A percentile compares a stretch with the other conserved stretches of the same genome.
phyloP scores from a whole-genome alignment of 164 flowering plant genomes.

The Vitis vinifera region ASM3070453v1 NC_081809.1:8586001-8586500 shows the following conservation, averaged over 20 bases:
- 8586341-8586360: slow-evolving; percentile 64
- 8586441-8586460: background rate
- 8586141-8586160: slow-evolving; percentile 70
- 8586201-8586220: background rate
- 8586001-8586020: background rate
- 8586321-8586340: slow-evolving; percentile 78
- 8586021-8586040: slow-evolving; percentile 62
- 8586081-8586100: slow-evolving; percentile 71
- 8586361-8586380: slow-evolving; percentile 49
- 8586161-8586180: background rate
- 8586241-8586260: too few relatives aligned
- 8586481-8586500: slow-evolving; percentile 40
- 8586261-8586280: too few relatives aligned
- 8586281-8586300: background rate
- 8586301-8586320: slow-evolving; percentile 57
- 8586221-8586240: background rate
- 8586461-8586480: slow-evolving; percentile 31
- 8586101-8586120: slow-evolving; percentile 75
- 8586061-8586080: slow-evolving; percentile 79
- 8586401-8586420: background rate
- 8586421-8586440: background rate
- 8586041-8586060: slow-evolving; percentile 66
- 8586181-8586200: background rate
- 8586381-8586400: slow-evolving; percentile 35
- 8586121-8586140: slow-evolving; percentile 71